Evolutionary conservation across 139 green algal species (phyloP), one percentile per base, ranked within the genome.

Genomic region (Desmodesmus armatus): DNA sequence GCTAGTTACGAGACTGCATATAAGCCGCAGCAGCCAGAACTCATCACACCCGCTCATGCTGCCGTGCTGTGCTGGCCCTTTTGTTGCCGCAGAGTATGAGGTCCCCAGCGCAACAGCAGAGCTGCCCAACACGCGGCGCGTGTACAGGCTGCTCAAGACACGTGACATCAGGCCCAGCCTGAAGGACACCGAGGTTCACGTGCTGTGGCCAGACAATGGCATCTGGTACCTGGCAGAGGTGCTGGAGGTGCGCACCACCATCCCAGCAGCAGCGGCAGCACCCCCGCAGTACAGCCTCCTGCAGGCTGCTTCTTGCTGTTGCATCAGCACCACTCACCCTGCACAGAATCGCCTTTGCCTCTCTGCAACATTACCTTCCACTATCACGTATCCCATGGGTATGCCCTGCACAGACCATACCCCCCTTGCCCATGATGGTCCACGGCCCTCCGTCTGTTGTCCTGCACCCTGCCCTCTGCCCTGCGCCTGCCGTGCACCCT

Each of bases 181-280:
- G 5, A 72, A 79, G 44, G 60, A 73, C 43, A 63, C 71, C 3
- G 44, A 39, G 4, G 73, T 87, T 4, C 69, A 91, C 71, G 65
- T 91, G 3, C 88, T 91, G 17, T 93, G 90, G 90, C 90, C 90
- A 0, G 84, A 88, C 1, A 77, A 93, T 67, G 60, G 73, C n/a
- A 37, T 72, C 7, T 93, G 90, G 90, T 93, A 93, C 63, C 33
- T 67, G 15, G 88, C 79, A 25, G 53, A 58, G 0, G 75, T 91
- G 2, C 74, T 89, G 15, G 63, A 91, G 85, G 90, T 90, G 41
- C 21, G 71, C 40, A 43, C 35, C 43, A n/a, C n/a, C n/a, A n/a
- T n/a, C n/a, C n/a, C n/a, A 29, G 27, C 40, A 70, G 43, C 47
- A 70, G 29, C 43, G 13, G 37, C 15, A 15, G 37, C 71, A 31